Conservation (phyloP, 2,329 filamentous ascomycete genomes). For the Thermomyces lanuginosus region DNA sequence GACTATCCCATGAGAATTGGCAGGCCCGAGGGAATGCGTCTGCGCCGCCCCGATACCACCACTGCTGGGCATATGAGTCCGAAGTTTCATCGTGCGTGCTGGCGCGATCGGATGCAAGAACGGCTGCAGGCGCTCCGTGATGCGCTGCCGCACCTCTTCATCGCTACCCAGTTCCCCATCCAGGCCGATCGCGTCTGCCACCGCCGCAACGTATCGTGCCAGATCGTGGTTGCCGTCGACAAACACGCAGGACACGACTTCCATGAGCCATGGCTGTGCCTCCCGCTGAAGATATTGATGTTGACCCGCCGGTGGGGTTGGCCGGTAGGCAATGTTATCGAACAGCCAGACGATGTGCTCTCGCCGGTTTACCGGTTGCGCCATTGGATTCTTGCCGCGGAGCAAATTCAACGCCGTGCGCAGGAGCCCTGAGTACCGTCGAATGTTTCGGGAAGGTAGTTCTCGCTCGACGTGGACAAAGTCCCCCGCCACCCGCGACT, state of each 20-base stretch:
- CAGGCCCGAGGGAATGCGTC: conserved; percentile 47
- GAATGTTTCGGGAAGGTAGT: neutral
- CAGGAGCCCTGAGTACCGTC: neutral
- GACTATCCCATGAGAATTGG: conserved; percentile 55
- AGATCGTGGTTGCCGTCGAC: conserved; percentile 52
- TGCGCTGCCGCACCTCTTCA: conserved; percentile 43
- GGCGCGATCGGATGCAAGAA: conserved; percentile 65
- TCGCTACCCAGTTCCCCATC: conserved; percentile 36
- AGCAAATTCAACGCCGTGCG: conserved; percentile 8
- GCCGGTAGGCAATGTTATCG: conserved; percentile 69
- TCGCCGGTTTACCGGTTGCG: conserved; percentile 33
- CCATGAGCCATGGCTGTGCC: conserved; percentile 50
- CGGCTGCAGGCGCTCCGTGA: conserved; percentile 42
- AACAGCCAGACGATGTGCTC: conserved; percentile 70
- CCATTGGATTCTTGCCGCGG: conserved; percentile 38
- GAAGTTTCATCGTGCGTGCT: conserved; percentile 49
- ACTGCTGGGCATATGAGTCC: conserved; percentile 37
- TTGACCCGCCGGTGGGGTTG: conserved; percentile 19
- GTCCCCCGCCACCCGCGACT: neutral
- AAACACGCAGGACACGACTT: conserved; percentile 73
- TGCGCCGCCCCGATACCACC: conserved; percentile 14
- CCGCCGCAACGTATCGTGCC: conserved; percentile 50
- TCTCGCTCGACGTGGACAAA: conserved; percentile 1
- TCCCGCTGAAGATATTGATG: too few relatives aligned
- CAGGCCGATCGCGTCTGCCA: conserved; percentile 54